A percentile compares a stretch with the other conserved stretches of the same genome.
Conservation (phyloP, 768 basidiomycete genomes). For the Pleurotus salmoneostramineus region DNA sequence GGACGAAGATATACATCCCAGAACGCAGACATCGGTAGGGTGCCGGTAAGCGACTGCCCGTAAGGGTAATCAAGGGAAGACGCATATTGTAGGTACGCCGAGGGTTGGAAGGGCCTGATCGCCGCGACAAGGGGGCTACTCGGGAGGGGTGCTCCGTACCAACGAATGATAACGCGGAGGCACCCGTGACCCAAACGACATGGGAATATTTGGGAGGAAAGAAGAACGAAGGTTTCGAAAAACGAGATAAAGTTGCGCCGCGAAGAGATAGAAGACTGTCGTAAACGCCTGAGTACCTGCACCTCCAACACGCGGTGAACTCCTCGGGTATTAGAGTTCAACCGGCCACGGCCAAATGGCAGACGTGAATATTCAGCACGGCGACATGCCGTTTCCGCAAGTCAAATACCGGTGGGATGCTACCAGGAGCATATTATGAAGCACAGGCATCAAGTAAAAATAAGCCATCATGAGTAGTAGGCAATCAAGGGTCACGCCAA, state of each 20-base stretch:
- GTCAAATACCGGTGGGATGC: background rate
- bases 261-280: background rate
- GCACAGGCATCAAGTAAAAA: too few species aligned
- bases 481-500: background rate
- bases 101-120: background rate
- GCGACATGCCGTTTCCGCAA: too few species aligned
- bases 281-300: background rate
- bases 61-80: slow-evolving; percentile 1
- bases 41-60: too few species aligned
- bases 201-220: background rate
- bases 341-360: too few species aligned
- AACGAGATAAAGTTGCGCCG: background rate
- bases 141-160: too few species aligned
- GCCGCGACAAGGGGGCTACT: slow-evolving; percentile 3
- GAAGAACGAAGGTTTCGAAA: background rate
- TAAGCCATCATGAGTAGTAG: background rate
- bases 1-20: background rate
- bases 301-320: too few species aligned
- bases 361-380: too few species aligned
- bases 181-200: background rate
- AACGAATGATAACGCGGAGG: background rate
- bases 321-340: too few species aligned
- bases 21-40: too few species aligned
- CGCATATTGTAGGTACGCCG: background rate
- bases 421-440: background rate